Conservation (phyloP, 768 basidiomycete genomes). For the Atractiella rhizophila region DNA sequence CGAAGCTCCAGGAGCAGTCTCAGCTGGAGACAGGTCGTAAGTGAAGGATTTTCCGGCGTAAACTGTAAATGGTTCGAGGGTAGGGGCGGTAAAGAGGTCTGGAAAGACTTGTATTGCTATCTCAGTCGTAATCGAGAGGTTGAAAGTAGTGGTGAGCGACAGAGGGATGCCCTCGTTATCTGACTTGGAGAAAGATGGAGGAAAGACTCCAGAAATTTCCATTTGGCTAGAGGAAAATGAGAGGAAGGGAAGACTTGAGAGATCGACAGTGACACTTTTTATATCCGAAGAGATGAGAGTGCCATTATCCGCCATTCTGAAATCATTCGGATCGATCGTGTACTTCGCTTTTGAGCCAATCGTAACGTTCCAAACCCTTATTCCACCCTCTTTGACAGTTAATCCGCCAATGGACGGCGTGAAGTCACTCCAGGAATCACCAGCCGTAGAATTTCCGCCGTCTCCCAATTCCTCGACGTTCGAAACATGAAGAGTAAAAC, state of each 20-base stretch:
- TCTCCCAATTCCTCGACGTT: too few relatives aligned
- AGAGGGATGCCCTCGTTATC: conserved; percentile 31
- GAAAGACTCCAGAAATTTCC: conserved; percentile 42
- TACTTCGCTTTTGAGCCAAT: too few relatives aligned
- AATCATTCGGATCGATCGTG: too few relatives aligned
- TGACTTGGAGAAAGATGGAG: conserved; percentile 24
- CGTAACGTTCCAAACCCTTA: too few relatives aligned
- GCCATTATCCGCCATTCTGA: too few relatives aligned
- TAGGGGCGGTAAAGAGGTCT: conserved; percentile 36
- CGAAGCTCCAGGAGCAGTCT: background rate
- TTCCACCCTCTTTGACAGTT: too few relatives aligned
- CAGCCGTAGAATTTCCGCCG: too few relatives aligned
- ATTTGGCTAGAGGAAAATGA: conserved; percentile 32
- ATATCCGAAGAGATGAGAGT: conserved; percentile 39
- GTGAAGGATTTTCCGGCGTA: conserved; percentile 8
- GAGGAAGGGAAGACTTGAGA: conserved; percentile 24
- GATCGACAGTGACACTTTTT: conserved; percentile 33
- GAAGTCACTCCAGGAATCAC: too few relatives aligned
- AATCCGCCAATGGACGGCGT: too few relatives aligned
- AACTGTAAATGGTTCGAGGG: conserved; percentile 11
- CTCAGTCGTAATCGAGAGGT: conserved; percentile 40
- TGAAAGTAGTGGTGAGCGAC: conserved; percentile 33
- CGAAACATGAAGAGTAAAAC: too few relatives aligned
- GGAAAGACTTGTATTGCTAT: conserved; percentile 41
- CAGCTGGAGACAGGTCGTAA: conserved; percentile 8